phyloP scores from a whole-genome alignment of 2,329 filamentous ascomycete genomes.

The Ophiocordyceps robertsii region DNA sequence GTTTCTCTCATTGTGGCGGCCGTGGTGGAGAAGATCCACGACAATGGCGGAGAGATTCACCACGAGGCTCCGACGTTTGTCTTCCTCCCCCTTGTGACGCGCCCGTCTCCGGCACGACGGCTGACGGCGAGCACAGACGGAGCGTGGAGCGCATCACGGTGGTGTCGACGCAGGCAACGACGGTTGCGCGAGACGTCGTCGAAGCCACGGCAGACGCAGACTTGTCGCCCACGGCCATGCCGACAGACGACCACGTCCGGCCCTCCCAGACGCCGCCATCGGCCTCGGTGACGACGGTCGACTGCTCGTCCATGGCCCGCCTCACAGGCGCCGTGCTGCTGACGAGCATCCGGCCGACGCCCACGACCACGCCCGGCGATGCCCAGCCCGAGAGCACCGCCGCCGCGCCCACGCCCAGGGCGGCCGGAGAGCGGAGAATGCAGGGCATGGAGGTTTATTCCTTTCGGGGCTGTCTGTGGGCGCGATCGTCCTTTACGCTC shows the following conservation, averaged over 20 bases:
- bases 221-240: not conserved
- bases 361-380: not conserved
- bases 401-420: not conserved
- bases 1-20: slow-evolving; percentile 12
- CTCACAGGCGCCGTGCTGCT: not conserved
- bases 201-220: not conserved
- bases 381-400: not conserved
- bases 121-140: slow-evolving; percentile 1
- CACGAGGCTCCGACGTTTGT: slow-evolving; percentile 1
- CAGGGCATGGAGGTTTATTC: slow-evolving; percentile 4
- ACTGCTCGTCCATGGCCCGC: slow-evolving; percentile 1
- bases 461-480: slow-evolving; percentile 4
- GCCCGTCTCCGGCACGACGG: no score
- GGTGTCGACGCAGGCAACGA: not conserved
- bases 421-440: not conserved
- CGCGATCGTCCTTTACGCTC: slow-evolving; percentile 2
- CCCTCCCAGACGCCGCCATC: not conserved
- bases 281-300: not conserved
- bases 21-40: slow-evolving; percentile 9
- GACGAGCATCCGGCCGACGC: not conserved
- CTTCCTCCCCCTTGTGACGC: no score
- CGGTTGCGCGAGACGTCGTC: not conserved
- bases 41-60: not conserved
- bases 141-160: slow-evolving; percentile 4
- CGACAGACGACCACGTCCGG: not conserved